Conservation (phyloP, 768 basidiomycete genomes). For the Leccinum ochraceum region DNA sequence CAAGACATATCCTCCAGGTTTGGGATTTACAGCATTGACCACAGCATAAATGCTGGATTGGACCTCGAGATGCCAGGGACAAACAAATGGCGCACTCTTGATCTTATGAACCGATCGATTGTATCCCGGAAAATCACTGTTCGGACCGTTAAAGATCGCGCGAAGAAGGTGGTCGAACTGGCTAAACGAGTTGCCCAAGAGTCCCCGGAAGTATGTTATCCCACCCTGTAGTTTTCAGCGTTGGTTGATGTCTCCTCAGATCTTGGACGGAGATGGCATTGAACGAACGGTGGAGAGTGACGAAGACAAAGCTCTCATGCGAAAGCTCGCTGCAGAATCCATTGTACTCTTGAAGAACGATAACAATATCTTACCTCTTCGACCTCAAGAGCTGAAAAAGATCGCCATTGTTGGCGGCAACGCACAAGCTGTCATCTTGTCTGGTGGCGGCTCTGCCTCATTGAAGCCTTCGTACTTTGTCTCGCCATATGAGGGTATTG, state of each 20-base stretch:
- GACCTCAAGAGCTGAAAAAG: conserved; percentile 54
- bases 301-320: conserved; percentile 63
- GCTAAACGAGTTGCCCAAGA: conserved; percentile 68
- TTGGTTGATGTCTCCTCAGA: conserved; percentile 34
- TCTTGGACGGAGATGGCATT: conserved; percentile 68
- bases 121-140: conserved; percentile 61
- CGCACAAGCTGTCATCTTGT: conserved; percentile 62
- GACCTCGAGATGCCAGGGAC: conserved; percentile 81
- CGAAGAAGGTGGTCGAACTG: conserved; percentile 62
- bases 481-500: conserved; percentile 76
- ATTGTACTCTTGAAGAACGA: conserved; percentile 81
- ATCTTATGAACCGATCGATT: conserved; percentile 63
- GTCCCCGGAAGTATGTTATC: conserved; percentile 58
- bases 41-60: conserved; percentile 70
- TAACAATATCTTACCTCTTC: conserved; percentile 36
- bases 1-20: conserved; percentile 46
- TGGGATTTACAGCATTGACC: conserved; percentile 67
- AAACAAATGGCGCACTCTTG: conserved; percentile 75
- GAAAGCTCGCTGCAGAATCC: conserved; percentile 63
- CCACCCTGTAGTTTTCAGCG: background rate
- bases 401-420: conserved; percentile 74
- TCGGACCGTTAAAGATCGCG: conserved; percentile 67
- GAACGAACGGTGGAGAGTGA: conserved; percentile 65
- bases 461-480: conserved; percentile 77
- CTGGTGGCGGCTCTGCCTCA: conserved; percentile 73